Base-by-base conservation (phyloP, 768 basidiomycete species). In the Lactarius quietus region DNA sequence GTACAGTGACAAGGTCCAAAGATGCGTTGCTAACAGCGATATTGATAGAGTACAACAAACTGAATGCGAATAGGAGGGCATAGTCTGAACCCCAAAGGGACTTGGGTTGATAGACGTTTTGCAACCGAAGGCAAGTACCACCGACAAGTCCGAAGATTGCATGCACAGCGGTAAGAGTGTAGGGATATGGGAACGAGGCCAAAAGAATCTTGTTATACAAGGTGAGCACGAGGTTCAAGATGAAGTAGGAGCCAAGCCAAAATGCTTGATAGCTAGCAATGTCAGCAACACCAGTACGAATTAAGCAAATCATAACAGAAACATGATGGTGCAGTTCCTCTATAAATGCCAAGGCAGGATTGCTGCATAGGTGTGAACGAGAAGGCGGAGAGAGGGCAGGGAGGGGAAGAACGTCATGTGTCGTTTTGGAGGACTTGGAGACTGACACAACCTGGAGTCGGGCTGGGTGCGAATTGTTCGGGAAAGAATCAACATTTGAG, bases 141-240 rank as follows among this genome's bases (percentile, higher is more conserved):
- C 97, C 97, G 20, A 92, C 75, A 29, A 88, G 84, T 0, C 95
- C 93, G 68, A 88, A 92, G 15, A 98, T 79, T 4, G 96, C 89
- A 73, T 98, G 96, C 6, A 97, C 70, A 6, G 94, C 95, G 1
- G 96, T 98, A 28, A 99, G 83, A 2, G 93, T 91, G 80, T 98
- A 98, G 3, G 96, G 95, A 72, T 93, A 98, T 0, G 97, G 97
- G 73, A 98, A 98, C 62, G 83, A 85, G 60, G 92, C 87, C 67
- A 99, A 86, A 20, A 98, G 87, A 41, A 85, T 82, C 77, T 99
- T 99, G 83, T 99, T 99, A 77, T 93, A 97, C 52, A 99, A 79
- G 9, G 96, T 98, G 68, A 99, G 84, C 14, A 85, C 83, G 33
- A 98, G 86, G 76, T 98, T 98, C 82, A 95, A 90, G 66, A 79